Conservation (phyloP, 1,139 yeast genomes). For the Keqinozyma sinolaborantium region DNA sequence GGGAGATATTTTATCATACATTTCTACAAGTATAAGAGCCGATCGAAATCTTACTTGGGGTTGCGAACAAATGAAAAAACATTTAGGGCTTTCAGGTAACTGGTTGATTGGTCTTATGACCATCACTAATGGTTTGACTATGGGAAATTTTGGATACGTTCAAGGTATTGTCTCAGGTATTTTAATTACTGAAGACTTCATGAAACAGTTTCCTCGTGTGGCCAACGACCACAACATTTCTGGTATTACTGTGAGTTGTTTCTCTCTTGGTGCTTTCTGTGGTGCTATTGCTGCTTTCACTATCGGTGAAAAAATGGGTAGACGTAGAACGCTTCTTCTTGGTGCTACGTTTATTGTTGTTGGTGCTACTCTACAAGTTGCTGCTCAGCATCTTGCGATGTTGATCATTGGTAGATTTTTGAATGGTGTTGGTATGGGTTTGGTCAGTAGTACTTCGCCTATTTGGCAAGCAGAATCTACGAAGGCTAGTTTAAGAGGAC, state of each 20-base stretch:
- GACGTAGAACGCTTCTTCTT: constrained; percentile 20
- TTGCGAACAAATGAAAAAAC: constrained; percentile 7
- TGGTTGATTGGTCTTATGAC: constrained; percentile 9
- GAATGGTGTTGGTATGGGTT: constrained; percentile 35
- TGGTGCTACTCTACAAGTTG: constrained; percentile 25
- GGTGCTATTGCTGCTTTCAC: constrained; percentile 28
- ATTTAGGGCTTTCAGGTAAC: constrained; percentile 12
- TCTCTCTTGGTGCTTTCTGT: constrained; percentile 28
- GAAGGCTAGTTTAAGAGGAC: constrained; percentile 28
- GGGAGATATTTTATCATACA: too few relatives aligned
- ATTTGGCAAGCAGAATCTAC: constrained; percentile 29
- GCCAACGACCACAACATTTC: constrained; percentile 30
- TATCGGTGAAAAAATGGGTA: constrained; percentile 21
- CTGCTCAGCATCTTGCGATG: constrained; percentile 17
- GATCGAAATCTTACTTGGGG: too few relatives aligned
- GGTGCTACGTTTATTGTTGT: constrained; percentile 20
- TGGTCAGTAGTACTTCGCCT: constrained; percentile 24
- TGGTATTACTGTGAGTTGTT: constrained; percentile 37
- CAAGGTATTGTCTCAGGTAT: constrained; percentile 72
- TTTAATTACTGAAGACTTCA: constrained; percentile 33
- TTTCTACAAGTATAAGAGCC: neutral
- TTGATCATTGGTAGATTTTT: constrained; percentile 33
- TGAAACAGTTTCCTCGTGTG: constrained; percentile 23
- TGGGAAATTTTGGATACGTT: constrained; percentile 57
- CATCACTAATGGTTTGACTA: constrained; percentile 10